Evolutionary conservation across 2,329 filamentous ascomycete species (phyloP).

Genomic region (Nothophoma quercina): DNA sequence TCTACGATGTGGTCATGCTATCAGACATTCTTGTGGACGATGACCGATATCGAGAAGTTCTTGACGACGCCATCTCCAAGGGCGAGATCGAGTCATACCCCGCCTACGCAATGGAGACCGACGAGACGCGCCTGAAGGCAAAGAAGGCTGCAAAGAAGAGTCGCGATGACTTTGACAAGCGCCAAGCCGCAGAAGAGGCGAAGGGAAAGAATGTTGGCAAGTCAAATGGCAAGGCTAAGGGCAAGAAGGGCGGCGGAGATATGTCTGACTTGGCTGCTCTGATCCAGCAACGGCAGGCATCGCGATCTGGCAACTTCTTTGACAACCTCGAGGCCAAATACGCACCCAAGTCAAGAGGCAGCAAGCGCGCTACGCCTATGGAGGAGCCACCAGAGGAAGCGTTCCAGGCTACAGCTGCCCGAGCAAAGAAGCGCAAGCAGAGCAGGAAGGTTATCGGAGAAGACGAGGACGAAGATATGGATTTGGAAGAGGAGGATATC

Average conservation of each 20-base stretch:
- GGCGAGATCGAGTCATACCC: constrained; percentile 72
- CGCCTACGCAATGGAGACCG: constrained; percentile 73
- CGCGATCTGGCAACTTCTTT: constrained; percentile 46
- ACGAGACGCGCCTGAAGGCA: constrained; percentile 37
- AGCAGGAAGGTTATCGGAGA: constrained; percentile 26
- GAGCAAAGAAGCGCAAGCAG: constrained; percentile 39
- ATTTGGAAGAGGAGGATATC: constrained; percentile 37
- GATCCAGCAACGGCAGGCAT: constrained; percentile 47
- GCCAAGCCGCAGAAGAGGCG: constrained; percentile 58
- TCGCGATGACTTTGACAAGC: constrained; percentile 59
- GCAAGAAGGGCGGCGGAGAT: constrained; percentile 42
- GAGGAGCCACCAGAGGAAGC: constrained; percentile 70
- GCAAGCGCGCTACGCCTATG: constrained; percentile 53
- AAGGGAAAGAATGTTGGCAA: constrained; percentile 68
- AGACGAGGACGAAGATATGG: constrained; percentile 28
- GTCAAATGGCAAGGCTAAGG: constrained; percentile 34
- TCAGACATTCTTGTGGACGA: constrained; percentile 86
- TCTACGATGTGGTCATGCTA: constrained; percentile 88
- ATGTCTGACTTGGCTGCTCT: constrained; percentile 48
- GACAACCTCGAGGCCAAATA: constrained; percentile 47
- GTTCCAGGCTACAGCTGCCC: constrained; percentile 52
- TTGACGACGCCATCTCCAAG: constrained; percentile 78
- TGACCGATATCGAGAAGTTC: constrained; percentile 79
- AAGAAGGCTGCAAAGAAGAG: constrained; percentile 47
- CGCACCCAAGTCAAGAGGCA: constrained; percentile 51